Evolutionary conservation across 352 stramenopile species (phyloP).

Genomic region (Saprolegnia parasitica): DNA sequence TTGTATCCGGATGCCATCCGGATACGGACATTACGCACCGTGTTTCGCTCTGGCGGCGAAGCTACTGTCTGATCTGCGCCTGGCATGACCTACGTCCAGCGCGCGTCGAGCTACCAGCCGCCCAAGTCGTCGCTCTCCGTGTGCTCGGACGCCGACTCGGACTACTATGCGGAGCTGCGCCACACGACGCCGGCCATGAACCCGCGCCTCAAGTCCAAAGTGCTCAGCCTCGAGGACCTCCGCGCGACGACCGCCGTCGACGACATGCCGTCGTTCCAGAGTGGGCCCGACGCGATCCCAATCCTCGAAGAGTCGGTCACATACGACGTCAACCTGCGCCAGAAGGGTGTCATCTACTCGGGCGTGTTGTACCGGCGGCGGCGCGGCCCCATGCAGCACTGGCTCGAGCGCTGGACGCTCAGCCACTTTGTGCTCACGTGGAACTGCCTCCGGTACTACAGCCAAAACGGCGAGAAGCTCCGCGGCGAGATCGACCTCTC

Average conservation of each 20-base stretch:
- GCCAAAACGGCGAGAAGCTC: conserved; percentile 24
- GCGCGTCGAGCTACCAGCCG: background rate
- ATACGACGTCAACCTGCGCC: conserved; percentile 14
- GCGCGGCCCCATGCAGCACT: conserved; percentile 15
- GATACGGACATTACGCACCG: background rate
- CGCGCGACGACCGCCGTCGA: conserved; percentile 2
- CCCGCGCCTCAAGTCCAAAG: background rate
- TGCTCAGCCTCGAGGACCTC: background rate
- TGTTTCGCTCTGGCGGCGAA: background rate
- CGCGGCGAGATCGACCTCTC: conserved; percentile 9
- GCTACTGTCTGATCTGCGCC: background rate
- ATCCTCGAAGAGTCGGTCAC: conserved; percentile 25
- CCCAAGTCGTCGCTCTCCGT: background rate
- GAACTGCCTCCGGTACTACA: conserved; percentile 25
- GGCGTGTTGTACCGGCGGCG: conserved; percentile 22
- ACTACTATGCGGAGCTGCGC: background rate
- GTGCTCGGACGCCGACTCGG: background rate
- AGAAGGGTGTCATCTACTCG: conserved; percentile 19
- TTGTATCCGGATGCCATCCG: background rate
- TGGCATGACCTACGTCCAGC: background rate
- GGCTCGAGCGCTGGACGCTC: conserved; percentile 26
- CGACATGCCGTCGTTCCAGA: conserved; percentile 7
- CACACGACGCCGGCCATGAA: conserved; percentile 13
- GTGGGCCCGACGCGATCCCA: background rate
- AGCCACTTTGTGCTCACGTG: conserved; percentile 22